These are phyloP conservation scores for Cordyceps tenuipes DNA, from an alignment of 2,329 filamentous ascomycete genomes.

Conservation along the genomic window DNA sequence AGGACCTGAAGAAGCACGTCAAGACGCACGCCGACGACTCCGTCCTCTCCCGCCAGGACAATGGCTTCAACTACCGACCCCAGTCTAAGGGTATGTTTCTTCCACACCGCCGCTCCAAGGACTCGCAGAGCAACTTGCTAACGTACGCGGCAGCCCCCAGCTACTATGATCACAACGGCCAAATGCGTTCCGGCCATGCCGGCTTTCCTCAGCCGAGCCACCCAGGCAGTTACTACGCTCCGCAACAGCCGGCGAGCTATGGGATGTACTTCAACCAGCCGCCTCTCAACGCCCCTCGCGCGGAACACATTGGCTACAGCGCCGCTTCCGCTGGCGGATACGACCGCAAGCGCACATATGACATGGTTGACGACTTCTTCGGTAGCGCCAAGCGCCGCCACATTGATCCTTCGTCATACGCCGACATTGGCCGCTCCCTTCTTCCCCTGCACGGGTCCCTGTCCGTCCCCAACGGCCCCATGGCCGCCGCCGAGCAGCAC, in stretches of 20 bases:
- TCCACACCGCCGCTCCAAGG: constrained; percentile 7
- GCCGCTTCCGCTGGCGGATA: constrained; percentile 45
- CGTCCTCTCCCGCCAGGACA: constrained; percentile 53
- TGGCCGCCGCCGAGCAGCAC: constrained; percentile 36
- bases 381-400: constrained; percentile 85
- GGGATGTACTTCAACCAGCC: constrained; percentile 74
- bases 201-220: constrained; percentile 49
- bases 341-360: constrained; percentile 73
- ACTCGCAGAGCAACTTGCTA: not conserved
- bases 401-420: constrained; percentile 82
- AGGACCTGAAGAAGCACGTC: constrained; percentile 98
- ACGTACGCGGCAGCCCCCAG: constrained; percentile 28
- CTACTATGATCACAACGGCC: constrained; percentile 58
- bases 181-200: constrained; percentile 49
- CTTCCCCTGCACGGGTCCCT: constrained; percentile 70
- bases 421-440: constrained; percentile 82
- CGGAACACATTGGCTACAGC: constrained; percentile 58
- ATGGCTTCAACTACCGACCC: constrained; percentile 46
- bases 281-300: constrained; percentile 43
- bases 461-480: constrained; percentile 47
- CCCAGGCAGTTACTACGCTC: constrained; percentile 46
- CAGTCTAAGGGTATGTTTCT: constrained; percentile 39
- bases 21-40: constrained; percentile 98
- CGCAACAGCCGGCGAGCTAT: constrained; percentile 48
- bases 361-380: constrained; percentile 90